Evolutionary conservation across 2,329 filamentous ascomycete genomes (phyloP).

Genomic region (Cercospora sp.): DNA sequence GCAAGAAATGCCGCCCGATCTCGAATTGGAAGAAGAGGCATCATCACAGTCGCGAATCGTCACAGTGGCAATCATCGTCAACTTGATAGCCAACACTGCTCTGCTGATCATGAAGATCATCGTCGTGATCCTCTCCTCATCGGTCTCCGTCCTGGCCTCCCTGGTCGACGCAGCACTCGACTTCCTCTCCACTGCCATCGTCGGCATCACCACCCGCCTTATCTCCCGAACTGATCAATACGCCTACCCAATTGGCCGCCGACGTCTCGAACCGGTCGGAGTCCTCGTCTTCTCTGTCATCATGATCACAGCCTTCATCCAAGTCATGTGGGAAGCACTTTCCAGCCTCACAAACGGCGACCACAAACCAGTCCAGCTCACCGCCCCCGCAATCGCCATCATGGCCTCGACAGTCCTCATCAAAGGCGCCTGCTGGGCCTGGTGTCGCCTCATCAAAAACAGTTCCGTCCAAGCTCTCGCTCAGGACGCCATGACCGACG

Average conservation of each 20-base stretch:
- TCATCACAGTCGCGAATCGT: slow-evolving; percentile 75
- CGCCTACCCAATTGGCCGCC: slow-evolving; percentile 74
- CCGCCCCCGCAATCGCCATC: slow-evolving; percentile 70
- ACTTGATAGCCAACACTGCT: slow-evolving; percentile 73
- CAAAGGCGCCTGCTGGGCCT: slow-evolving; percentile 80
- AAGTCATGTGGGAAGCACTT: slow-evolving; percentile 71
- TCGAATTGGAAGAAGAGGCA: slow-evolving; percentile 66
- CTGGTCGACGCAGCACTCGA: slow-evolving; percentile 78
- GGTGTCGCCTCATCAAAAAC: slow-evolving; percentile 83
- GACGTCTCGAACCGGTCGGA: slow-evolving; percentile 74
- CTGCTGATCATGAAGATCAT: slow-evolving; percentile 74
- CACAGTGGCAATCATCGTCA: slow-evolving; percentile 83
- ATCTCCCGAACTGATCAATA: slow-evolving; percentile 74
- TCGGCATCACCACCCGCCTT: slow-evolving; percentile 74
- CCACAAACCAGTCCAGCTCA: slow-evolving; percentile 70
- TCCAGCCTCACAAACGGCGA: slow-evolving; percentile 61
- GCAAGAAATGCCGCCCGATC: slow-evolving; percentile 63
- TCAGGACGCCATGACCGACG: slow-evolving; percentile 68
- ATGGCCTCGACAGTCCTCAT: slow-evolving; percentile 80
- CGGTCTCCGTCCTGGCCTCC: slow-evolving; percentile 76
- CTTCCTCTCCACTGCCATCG: slow-evolving; percentile 77
- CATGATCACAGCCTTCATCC: slow-evolving; percentile 82
- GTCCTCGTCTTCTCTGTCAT: slow-evolving; percentile 80
- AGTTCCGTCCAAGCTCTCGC: slow-evolving; percentile 80
- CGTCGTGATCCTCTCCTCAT: slow-evolving; percentile 75